These are phyloP conservation scores for Xanthoparmelia taractica DNA, from an alignment of 495 filamentous ascomycete genomes.

Conservation along the genomic window DNA sequence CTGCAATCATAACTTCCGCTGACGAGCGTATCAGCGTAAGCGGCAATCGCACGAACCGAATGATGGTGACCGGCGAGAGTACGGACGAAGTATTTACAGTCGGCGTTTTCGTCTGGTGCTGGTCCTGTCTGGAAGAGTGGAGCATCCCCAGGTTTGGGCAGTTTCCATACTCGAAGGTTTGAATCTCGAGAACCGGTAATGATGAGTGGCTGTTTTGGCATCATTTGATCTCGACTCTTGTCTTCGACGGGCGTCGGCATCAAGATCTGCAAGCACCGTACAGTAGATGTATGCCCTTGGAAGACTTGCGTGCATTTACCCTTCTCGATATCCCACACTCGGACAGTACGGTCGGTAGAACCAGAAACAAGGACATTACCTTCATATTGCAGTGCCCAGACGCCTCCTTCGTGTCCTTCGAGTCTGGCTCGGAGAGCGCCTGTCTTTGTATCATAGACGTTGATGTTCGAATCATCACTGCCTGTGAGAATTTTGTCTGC, in stretches of 20 bases:
- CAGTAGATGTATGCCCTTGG: conserved; percentile 94
- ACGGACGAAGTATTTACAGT: conserved; percentile 91
- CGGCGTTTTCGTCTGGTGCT: conserved; percentile 60
- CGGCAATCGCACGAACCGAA: conserved; percentile 96
- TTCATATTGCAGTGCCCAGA: conserved; percentile 96
- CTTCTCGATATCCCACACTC: conserved; percentile 94
- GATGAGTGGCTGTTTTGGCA: conserved; percentile 85
- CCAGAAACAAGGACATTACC: conserved; percentile 93
- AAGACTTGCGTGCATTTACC: conserved; percentile 90
- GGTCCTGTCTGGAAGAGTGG: conserved; percentile 69
- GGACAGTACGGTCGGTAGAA: conserved; percentile 89
- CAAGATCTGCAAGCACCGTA: conserved; percentile 90
- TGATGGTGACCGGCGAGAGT: conserved; percentile 79
- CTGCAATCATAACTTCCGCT: conserved; percentile 96
- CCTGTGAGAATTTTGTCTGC: conserved; percentile 96
- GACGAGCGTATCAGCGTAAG: conserved; percentile 93
- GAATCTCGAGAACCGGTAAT: conserved; percentile 97
- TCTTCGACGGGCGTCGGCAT: conserved; percentile 74
- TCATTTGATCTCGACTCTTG: conserved; percentile 64
- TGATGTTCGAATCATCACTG: conserved; percentile 95
- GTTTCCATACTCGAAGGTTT: conserved; percentile 87
- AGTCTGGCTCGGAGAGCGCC: conserved; percentile 75
- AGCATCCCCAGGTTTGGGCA: conserved; percentile 71
- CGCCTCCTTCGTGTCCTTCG: conserved; percentile 90
- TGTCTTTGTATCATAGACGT: conserved; percentile 96